Evolutionary conservation across 139 green algal genomes (phyloP), one percentile per base, ranked within the genome.

Genomic region (Gonium pectorale): DNA sequence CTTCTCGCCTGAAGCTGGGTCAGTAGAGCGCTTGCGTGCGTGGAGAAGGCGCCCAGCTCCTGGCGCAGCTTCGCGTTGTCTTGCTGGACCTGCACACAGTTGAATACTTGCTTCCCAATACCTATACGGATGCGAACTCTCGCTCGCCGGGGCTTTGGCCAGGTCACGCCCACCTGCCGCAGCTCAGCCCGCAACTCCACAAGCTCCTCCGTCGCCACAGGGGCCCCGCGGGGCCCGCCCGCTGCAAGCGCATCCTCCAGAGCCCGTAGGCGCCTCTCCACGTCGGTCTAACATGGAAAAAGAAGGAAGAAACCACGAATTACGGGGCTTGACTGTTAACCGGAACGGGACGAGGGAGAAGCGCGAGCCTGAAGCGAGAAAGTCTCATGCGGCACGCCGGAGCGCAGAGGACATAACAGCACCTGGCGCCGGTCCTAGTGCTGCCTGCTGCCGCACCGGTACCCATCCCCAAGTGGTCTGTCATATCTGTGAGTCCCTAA

Each of bases 31-130:
- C 67, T 83, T 31, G 82, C 70, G 44, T 87, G 82, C 2, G n/a
- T 68, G 60, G 59, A 81, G 46, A 87, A 87, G 21, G 75, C 35
- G 43, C 44, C 35, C 35, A 87, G 71, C 59, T 87, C 82, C 43
- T 80, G 70, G 19, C 82, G 82, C 62, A 87, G 35, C 69, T 68
- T 68, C 13, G 60, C 59, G 29, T 87, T 80, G 44, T 87, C 82
- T 21, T n/a, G 0, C 62, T 83, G 77, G 37, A 83, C 60, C 77
- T 83, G 62, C 19, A 31, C 7, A 67, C 3, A 5, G 29, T 67
- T 8, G 7, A 8, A 4, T 7, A 38, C n/a, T n/a, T n/a, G n/a
- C n/a, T n/a, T n/a, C n/a, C n/a, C n/a, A n/a, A n/a, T n/a, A n/a
- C n/a, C n/a, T n/a, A n/a, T n/a, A 63, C 17, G 11, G n/a, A 63